Evolutionary conservation across 345 rosid species (phyloP), one percentile per base, ranked within the genome.

Genomic region (Eucalyptus sideroxylon): DNA sequence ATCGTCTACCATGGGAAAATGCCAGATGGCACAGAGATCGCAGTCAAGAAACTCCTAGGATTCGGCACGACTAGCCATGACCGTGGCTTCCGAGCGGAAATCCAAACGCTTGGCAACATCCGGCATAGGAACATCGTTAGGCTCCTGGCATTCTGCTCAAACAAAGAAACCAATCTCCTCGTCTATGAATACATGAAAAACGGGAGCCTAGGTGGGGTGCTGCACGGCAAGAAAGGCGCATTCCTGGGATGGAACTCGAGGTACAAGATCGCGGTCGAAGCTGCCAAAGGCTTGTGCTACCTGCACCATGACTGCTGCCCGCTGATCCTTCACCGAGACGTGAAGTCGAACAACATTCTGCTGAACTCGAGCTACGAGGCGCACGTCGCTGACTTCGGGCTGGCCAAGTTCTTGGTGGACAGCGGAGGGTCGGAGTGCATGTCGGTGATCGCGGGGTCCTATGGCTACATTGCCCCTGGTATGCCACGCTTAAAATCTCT

Each of bases 381-480:
- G 26, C 98, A 96, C 14, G 95, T 95, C 3, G 98, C 98, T 3
- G 97, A 96, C 86, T 96, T 96, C 14, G 98, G 98, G 19, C 93
- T 96, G 5, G 97, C 98, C 65, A 96, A 96, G 88, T 96, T 96
- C 94, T 69, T 96, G 87, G 87, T 87, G 19, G 95, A 94, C 34
- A 91, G 94, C 2, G 97, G 95, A 12, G 92, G 93, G 15, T 94
- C 97, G 14, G 94, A 95, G 91, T 95, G 97, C 89, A 96, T 96
- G 98, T 96, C 98, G 1, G 97, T 95, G 14, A 93, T 96, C 40
- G 97, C 98, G 1, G 96, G 98, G 6, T 94, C 96, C 88, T 96
- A 96, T 82, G 98, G 98, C 91, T 95, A 96, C 91, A 96, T 96
- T 82, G 96, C 98, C 86, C 98, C 98, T 34, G 96, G 97, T 96